Evolutionary conservation across 768 basidiomycete species (phyloP), one percentile per base, ranked within the genome.

Genomic region (Mycena metata): DNA sequence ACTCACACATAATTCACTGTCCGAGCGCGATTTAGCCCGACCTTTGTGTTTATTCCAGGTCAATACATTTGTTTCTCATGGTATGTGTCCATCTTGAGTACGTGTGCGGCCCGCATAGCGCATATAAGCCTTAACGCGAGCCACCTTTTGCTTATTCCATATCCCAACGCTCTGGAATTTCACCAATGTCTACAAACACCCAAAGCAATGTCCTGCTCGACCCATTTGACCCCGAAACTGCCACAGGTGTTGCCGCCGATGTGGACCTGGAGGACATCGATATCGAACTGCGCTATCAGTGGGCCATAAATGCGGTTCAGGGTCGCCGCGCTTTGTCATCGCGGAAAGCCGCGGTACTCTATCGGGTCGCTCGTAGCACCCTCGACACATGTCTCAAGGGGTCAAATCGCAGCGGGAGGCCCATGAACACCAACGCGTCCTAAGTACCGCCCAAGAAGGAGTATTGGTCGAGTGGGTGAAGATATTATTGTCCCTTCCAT

Each of bases 381-480:
- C 23, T 57, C 21, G 39, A 43, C 24, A 41, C 23, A 12, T 39
- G 41, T 23, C 55, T 57, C 41, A 57, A 24, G 55, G 55, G 23
- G 41, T 41, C 2, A 19, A 15, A 26, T 43, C 55, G 10, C 39
- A 23, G 23, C 10, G 41, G 23, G 55, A 23, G 41, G 55, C 55
- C 15, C 55, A 57, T 43, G 41, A 42, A 24, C 21, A 42, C 16
- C 39, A 42, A 19, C n/a, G 24, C 12, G 41, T 17, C n/a, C 23
- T 57, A 10, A 17, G 23, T 16, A 3, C 36, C 13, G 55, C 39
- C 11, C 55, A 57, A 43, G 55, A 57, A 43, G 23, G 6, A 26
- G 11, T 58, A 19, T 16, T 58, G 5, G 26, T 35, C 1, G 43
- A 45, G 26, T 59, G 57, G 57, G n/a, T 59, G 3, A 59, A 59